phyloP scores from a whole-genome alignment of 2,329 filamentous ascomycete genomes.

The Xylaria sp. region DNA sequence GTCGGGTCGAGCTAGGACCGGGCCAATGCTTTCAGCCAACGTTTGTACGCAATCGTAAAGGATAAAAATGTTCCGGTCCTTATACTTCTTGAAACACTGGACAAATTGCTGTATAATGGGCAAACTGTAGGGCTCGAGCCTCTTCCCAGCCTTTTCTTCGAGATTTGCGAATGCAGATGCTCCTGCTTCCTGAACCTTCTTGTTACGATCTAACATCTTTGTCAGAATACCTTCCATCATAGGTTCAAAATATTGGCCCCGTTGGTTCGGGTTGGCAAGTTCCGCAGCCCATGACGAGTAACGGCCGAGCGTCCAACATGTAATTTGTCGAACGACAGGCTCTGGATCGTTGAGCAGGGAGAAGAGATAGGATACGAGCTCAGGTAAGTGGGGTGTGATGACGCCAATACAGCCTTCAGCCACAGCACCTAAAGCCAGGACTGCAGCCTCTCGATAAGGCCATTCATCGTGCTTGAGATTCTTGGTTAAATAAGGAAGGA shows the following conservation, averaged over 20 bases:
- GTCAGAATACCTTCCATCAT: slow-evolving; percentile 96
- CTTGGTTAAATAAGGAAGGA: slow-evolving; percentile 89
- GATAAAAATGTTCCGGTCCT: slow-evolving; percentile 99
- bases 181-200: slow-evolving; percentile 95
- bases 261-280: slow-evolving; percentile 72
- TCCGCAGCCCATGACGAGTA: slow-evolving; percentile 93
- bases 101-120: slow-evolving; percentile 95
- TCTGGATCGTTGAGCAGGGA: slow-evolving; percentile 84
- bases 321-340: slow-evolving; percentile 94
- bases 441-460: slow-evolving; percentile 92
- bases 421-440: slow-evolving; percentile 92
- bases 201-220: slow-evolving; percentile 97
- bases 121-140: slow-evolving; percentile 84
- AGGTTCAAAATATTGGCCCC: slow-evolving; percentile 85
- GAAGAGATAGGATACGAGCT: slow-evolving; percentile 90
- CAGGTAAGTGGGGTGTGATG: slow-evolving; percentile 88
- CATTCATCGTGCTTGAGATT: slow-evolving; percentile 90
- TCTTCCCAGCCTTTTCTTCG: slow-evolving; percentile 88
- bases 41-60: slow-evolving; percentile 99
- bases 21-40: slow-evolving; percentile 88
- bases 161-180: slow-evolving; percentile 96
- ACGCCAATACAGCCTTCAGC: slow-evolving; percentile 93
- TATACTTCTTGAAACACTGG: slow-evolving; percentile 91
- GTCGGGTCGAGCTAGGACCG: slow-evolving; percentile 80
- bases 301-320: slow-evolving; percentile 94